phyloP scores from a whole-genome alignment of 2,329 filamentous ascomycete species.

The Colletotrichum viniferum region DNA sequence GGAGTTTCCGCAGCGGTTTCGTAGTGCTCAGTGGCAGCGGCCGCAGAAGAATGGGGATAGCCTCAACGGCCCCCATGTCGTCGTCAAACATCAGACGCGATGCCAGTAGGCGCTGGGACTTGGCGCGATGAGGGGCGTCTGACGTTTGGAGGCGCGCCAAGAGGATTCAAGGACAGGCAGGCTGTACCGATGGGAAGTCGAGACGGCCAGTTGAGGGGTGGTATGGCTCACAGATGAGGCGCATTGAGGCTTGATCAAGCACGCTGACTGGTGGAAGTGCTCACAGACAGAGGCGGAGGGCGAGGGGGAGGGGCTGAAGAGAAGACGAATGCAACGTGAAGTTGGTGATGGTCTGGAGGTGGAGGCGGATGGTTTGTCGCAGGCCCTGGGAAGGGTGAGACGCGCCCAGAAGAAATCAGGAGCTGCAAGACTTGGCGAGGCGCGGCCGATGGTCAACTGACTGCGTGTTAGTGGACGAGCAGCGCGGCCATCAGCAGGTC shows the following conservation, averaged over 20 bases:
- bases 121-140: conserved; percentile 5
- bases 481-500: background rate
- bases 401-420: conserved; percentile 12
- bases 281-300: background rate
- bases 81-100: conserved; percentile 2
- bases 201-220: background rate
- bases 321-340: background rate
- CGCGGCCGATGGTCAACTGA: background rate
- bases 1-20: background rate
- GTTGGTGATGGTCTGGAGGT: background rate
- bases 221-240: background rate
- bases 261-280: background rate
- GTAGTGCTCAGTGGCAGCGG: background rate
- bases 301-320: background rate
- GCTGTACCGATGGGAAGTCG: conserved; percentile 7
- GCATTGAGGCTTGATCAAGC: background rate
- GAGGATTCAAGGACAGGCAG: background rate
- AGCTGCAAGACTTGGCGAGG: conserved; percentile 17
- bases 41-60: background rate
- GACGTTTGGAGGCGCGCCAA: conserved; percentile 9
- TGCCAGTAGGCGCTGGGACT: background rate
- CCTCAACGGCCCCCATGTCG: background rate
- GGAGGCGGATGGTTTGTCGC: conserved; percentile 6
- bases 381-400: conserved; percentile 11
- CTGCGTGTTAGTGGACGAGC: background rate